phyloP scores from a whole-genome alignment of 2,329 filamentous ascomycete species.

The Colletotrichum somersetense region DNA sequence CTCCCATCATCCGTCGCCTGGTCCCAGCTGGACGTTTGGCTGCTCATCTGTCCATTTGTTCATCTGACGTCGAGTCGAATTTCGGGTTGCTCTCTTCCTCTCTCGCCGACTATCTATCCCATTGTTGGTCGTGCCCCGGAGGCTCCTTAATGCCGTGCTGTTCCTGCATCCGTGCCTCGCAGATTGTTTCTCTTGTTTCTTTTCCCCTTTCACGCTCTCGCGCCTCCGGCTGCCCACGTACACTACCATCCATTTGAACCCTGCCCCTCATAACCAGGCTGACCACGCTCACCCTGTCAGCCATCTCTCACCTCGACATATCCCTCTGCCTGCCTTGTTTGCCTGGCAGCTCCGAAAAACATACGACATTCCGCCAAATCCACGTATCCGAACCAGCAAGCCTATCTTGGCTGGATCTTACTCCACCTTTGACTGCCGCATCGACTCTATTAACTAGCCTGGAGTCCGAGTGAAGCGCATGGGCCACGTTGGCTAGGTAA shows the following conservation, averaged over 20 bases:
- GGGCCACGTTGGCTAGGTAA: conserved; percentile 40
- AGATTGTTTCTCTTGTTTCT: conserved; percentile 34
- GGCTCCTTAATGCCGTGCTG: conserved; percentile 43
- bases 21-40: conserved; percentile 37
- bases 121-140: conserved; percentile 28
- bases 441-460: conserved; percentile 3
- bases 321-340: conserved; percentile 7
- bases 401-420: conserved; percentile 9
- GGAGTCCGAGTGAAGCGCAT: conserved; percentile 39
- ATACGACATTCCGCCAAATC: conserved; percentile 18
- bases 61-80: conserved; percentile 39
- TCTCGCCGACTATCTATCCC: conserved; percentile 41
- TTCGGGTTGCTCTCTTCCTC: conserved; percentile 33
- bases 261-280: conserved; percentile 17
- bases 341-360: conserved; percentile 23
- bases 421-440: conserved; percentile 13
- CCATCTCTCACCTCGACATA: not conserved
- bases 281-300: conserved; percentile 23
- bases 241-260: conserved; percentile 1
- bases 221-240: conserved; percentile 14
- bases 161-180: conserved; percentile 48
- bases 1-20: conserved; percentile 28
- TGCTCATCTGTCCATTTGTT: conserved; percentile 46
- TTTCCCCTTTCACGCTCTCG: conserved; percentile 30
- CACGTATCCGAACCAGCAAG: conserved; percentile 9